Evolutionary conservation across 192 early-diverging fungal species (phyloP).

Genomic region (Martensiomyces pterosporus): DNA sequence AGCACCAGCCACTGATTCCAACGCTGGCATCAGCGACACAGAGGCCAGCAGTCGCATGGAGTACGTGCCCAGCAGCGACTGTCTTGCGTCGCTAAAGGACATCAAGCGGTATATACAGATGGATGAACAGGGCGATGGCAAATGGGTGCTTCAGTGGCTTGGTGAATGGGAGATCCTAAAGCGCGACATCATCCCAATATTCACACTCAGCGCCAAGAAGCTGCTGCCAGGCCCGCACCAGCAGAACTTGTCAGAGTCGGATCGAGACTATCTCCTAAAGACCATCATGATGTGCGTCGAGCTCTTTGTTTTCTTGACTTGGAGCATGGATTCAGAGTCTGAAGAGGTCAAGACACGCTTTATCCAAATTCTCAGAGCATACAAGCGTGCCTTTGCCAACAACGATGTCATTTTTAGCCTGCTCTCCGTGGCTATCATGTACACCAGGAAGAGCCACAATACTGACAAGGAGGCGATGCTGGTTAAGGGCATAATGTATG

Average conservation of each 20-base stretch:
- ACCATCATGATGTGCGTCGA: slow-evolving; percentile 58
- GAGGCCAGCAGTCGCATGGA: slow-evolving; percentile 27
- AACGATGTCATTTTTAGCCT: slow-evolving; percentile 21
- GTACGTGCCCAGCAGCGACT: slow-evolving; percentile 82
- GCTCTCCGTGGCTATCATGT: slow-evolving; percentile 29
- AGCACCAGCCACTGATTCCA: neutral
- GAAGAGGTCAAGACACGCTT: slow-evolving; percentile 41
- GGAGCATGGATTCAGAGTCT: slow-evolving; percentile 64
- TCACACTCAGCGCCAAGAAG: slow-evolving; percentile 45
- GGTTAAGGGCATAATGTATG: slow-evolving; percentile 57
- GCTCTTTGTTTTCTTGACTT: slow-evolving; percentile 84
- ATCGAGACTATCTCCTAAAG: slow-evolving; percentile 24
- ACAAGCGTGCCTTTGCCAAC: slow-evolving; percentile 68
- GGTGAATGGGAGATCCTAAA: slow-evolving; percentile 73
- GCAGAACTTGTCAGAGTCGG: slow-evolving; percentile 14
- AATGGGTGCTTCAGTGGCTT: slow-evolving; percentile 60
- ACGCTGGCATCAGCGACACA: slow-evolving; percentile 14
- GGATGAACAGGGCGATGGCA: slow-evolving; percentile 62
- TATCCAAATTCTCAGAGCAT: slow-evolving; percentile 55
- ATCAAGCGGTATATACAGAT: slow-evolving; percentile 78
- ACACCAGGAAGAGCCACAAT: slow-evolving; percentile 15
- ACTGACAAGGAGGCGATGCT: slow-evolving; percentile 34
- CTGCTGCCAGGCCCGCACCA: slow-evolving; percentile 10
- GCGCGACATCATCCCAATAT: slow-evolving; percentile 75
- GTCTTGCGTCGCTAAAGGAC: slow-evolving; percentile 77